Evolutionary conservation across 768 basidiomycete species (phyloP).

Genomic region (Hypholoma fasciculare): DNA sequence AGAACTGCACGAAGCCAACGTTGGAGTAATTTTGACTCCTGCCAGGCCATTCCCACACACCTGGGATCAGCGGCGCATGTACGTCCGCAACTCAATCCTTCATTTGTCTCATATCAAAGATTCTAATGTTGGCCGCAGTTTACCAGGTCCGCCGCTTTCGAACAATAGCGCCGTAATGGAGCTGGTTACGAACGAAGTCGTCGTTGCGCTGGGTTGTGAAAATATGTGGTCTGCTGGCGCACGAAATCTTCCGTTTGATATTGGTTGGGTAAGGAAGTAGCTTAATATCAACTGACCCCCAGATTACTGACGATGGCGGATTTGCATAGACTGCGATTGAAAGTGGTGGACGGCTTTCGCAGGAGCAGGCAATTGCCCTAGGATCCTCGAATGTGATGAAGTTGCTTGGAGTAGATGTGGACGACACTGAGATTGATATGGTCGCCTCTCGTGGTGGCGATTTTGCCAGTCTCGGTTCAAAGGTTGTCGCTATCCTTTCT

Average conservation of each 20-base stretch:
- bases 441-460: slow-evolving; percentile 60
- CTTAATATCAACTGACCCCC: neutral
- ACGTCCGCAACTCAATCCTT: slow-evolving; percentile 19
- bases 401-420: slow-evolving; percentile 34
- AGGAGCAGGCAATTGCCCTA: slow-evolving; percentile 43
- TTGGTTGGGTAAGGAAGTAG: slow-evolving; percentile 68
- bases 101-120: neutral
- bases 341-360: slow-evolving; percentile 37
- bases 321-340: slow-evolving; percentile 42
- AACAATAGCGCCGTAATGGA: slow-evolving; percentile 51
- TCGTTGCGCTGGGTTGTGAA: slow-evolving; percentile 63
- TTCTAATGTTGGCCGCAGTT: slow-evolving; percentile 23
- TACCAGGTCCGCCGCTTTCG: slow-evolving; percentile 76
- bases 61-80: slow-evolving; percentile 77
- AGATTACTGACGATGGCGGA: neutral
- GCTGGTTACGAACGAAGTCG: slow-evolving; percentile 69
- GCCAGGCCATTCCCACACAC: slow-evolving; percentile 66
- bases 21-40: slow-evolving; percentile 52
- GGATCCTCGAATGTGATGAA: slow-evolving; percentile 47
- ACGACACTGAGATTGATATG: slow-evolving; percentile 45
- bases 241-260: slow-evolving; percentile 77
- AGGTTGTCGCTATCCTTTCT: slow-evolving; percentile 57
- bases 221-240: slow-evolving; percentile 61
- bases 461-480: slow-evolving; percentile 43
- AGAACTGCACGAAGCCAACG: slow-evolving; percentile 53